Base-by-base conservation (phyloP, 441 rosid genomes). In the Euphorbia corollata region DNA sequence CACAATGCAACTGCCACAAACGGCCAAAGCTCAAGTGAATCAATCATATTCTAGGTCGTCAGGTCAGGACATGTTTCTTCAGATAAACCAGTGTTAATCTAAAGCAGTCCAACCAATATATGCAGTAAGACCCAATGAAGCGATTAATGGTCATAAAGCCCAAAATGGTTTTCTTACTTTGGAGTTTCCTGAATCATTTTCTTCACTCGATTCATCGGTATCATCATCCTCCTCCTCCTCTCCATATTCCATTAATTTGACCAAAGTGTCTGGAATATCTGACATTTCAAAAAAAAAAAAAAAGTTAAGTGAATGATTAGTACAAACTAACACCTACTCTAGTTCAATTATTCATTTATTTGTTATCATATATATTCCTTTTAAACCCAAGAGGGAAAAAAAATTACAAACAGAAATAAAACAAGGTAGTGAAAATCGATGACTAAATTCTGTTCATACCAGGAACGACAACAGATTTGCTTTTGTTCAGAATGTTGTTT, bases 191-290 rank as follows among this genome's bases (percentile, higher is more conserved):
- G 63, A 30, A 2, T 41, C 58, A 27, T 79, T 50, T 71, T 71
- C 83, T 61, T 73, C 81, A 18, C 68, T 43, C 19, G 73, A 63
- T 75, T 80, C 89, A n/a, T 87, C 86, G 0, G 72, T 56, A 36
- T 87, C 90, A 7, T 86, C 88, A 32, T 92, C 93, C 2, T 36
- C 41, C 24, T 92, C 93, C 7, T 36, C 41, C 6, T 93, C 92
- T n/a, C 97, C 91, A 73, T 93, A 87, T 71, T 91, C 90, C 92
- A 91, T 84, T 75, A 93, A 75, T 80, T 91, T 88, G 68, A 89
- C 82, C 75, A 91, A 81, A 48, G 99, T 94, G 74, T 91, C 99
- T 85, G 91, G 70, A 76, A 82, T 27, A 74, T 68, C 63, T 47
- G 48, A 63, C 19, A 27, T 43, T 38, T 70, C 24, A 48, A 57